Conservation (phyloP, 768 basidiomycete species). For the Amanita subjunquillea region DNA sequence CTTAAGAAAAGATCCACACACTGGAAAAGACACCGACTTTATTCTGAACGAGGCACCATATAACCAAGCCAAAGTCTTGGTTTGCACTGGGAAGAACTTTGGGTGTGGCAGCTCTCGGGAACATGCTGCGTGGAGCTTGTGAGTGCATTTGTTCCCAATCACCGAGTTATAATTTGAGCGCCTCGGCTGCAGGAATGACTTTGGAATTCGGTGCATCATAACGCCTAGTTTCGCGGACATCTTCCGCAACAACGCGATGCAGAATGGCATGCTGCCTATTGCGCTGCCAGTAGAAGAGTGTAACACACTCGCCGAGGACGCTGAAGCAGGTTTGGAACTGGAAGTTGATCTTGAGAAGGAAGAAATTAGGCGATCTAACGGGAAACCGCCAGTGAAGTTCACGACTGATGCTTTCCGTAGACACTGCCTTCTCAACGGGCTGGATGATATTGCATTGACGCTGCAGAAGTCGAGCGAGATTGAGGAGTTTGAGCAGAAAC, state of each 20-base stretch:
- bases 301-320: conserved; percentile 64
- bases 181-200: conserved; percentile 52
- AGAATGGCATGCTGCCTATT: conserved; percentile 87
- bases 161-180: not conserved
- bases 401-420: conserved; percentile 82
- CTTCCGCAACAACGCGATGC: conserved; percentile 83
- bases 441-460: conserved; percentile 95
- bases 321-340: conserved; percentile 62
- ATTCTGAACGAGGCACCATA: conserved; percentile 76
- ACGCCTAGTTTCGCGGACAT: conserved; percentile 89
- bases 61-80: conserved; percentile 64
- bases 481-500: conserved; percentile 63
- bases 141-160: conserved; percentile 18
- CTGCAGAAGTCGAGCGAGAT: conserved; percentile 73
- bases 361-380: conserved; percentile 67
- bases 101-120: conserved; percentile 87
- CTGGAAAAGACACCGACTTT: conserved; percentile 77
- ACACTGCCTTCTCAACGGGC: conserved; percentile 88
- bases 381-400: conserved; percentile 66
- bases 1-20: conserved; percentile 68
- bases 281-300: conserved; percentile 62
- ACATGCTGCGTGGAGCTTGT: conserved; percentile 86
- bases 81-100: conserved; percentile 84
- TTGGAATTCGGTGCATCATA: conserved; percentile 82
- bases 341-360: conserved; percentile 80